Evolutionary conservation across 257 asterid genomes (phyloP).

Genomic region (Nemophila menziesii): DNA sequence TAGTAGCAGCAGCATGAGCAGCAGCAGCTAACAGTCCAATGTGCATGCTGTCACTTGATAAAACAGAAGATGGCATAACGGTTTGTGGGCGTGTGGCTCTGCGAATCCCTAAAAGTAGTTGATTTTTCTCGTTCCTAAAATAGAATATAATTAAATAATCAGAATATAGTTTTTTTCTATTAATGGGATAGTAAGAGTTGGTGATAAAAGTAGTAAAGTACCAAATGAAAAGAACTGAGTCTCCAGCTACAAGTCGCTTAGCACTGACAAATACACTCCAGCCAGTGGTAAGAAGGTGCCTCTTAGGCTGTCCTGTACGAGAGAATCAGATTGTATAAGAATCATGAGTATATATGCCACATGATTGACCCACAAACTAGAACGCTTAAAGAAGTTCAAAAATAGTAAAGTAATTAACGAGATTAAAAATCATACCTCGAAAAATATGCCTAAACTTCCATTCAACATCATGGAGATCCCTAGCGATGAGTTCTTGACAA

Average conservation of each 20-base stretch:
- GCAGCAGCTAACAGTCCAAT: slow-evolving; percentile 98
- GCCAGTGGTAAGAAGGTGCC: slow-evolving; percentile 49
- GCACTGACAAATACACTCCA: slow-evolving; percentile 55
- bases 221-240: slow-evolving; percentile 51
- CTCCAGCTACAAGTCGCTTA: slow-evolving; percentile 50
- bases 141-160: slow-evolving; percentile 1
- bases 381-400: not conserved
- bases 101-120: slow-evolving; percentile 88
- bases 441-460: slow-evolving; percentile 98
- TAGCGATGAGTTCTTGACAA: slow-evolving; percentile 90
- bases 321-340: not conserved
- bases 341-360: not conserved
- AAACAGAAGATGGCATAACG: slow-evolving; percentile 96
- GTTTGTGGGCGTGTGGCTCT: slow-evolving; percentile 92
- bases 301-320: slow-evolving; percentile 43
- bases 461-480: slow-evolving; percentile 92
- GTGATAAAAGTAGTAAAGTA: no score
- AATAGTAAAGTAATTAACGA: not conserved
- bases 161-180: not conserved
- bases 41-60: slow-evolving; percentile 99
- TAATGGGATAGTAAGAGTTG: slow-evolving; percentile 1
- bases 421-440: slow-evolving; percentile 47
- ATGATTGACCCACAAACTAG: not conserved
- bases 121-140: slow-evolving; percentile 85
- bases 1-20: slow-evolving; percentile 98